A percentile compares a stretch with the other conserved stretches of the same genome.
Conservation (phyloP, 2,329 filamentous ascomycete genomes). For the Fusarium temperatum region DNA sequence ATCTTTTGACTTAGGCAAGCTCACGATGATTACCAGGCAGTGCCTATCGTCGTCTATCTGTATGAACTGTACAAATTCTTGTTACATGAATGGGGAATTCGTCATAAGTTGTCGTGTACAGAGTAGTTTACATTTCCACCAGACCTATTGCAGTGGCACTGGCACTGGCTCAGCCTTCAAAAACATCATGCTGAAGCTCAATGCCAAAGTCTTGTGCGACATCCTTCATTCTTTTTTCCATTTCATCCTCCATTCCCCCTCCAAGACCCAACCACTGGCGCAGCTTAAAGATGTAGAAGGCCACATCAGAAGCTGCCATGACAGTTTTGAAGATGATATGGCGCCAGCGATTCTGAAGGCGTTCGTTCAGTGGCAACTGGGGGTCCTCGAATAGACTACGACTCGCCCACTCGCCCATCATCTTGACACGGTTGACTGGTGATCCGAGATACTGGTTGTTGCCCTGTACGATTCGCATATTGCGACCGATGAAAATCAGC, state of each 20-base stretch:
- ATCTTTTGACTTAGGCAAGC: background rate
- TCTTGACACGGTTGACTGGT: slow-evolving; percentile 92
- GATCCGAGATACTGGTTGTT: slow-evolving; percentile 92
- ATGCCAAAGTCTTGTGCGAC: slow-evolving; percentile 93
- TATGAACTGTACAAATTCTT: slow-evolving; percentile 16
- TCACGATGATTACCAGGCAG: background rate
- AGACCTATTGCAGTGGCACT: background rate
- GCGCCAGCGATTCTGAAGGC: slow-evolving; percentile 74
- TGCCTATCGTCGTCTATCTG: slow-evolving; percentile 22
- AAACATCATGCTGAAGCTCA: slow-evolving; percentile 87
- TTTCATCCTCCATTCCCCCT: slow-evolving; percentile 91
- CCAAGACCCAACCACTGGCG: slow-evolving; percentile 80
- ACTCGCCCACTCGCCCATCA: slow-evolving; percentile 90
- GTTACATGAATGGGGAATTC: background rate
- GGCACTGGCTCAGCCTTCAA: slow-evolving; percentile 72
- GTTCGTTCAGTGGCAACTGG: slow-evolving; percentile 68
- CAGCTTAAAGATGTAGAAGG: slow-evolving; percentile 83
- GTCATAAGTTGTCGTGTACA: slow-evolving; percentile 19
- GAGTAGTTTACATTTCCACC: background rate
- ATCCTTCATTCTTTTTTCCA: slow-evolving; percentile 85
- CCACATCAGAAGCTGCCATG: slow-evolving; percentile 77
- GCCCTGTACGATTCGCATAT: slow-evolving; percentile 90
- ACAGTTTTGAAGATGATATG: slow-evolving; percentile 87
- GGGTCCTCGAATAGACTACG: slow-evolving; percentile 81
- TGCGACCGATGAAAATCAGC: slow-evolving; percentile 90